A percentile compares a stretch with the other conserved stretches of the same genome.
phyloP scores from a whole-genome alignment of 2,329 filamentous ascomycete genomes.

The Colletotrichum eremochloae region DNA sequence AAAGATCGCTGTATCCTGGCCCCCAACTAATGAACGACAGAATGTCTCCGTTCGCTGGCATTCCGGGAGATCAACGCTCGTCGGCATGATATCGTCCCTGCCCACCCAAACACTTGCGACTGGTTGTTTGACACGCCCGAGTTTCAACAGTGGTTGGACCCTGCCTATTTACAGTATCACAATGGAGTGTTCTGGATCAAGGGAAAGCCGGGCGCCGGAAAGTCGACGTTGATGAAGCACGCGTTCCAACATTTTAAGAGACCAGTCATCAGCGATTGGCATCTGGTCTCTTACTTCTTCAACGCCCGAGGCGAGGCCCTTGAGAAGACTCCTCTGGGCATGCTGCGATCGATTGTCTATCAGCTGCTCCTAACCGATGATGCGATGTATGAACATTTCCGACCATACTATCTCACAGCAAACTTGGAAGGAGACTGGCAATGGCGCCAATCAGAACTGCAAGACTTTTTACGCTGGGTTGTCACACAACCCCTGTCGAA shows the following conservation, averaged over 20 bases:
- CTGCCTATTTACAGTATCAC: neutral
- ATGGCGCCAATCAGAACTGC: neutral
- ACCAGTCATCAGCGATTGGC: neutral
- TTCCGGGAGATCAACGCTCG: neutral
- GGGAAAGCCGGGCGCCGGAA: neutral
- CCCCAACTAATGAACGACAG: neutral
- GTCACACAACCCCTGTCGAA: neutral
- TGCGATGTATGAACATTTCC: neutral
- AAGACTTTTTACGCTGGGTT: neutral
- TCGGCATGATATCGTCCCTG: neutral
- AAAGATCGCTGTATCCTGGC: too few species aligned
- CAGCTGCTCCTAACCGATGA: neutral
- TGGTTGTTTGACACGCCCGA: neutral
- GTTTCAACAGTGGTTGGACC: neutral
- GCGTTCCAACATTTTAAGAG: neutral
- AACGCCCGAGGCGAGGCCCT: neutral
- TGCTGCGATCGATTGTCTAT: neutral
- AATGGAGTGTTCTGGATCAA: neutral
- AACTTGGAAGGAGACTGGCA: neutral
- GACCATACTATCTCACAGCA: neutral
- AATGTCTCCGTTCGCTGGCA: neutral
- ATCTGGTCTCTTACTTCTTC: neutral
- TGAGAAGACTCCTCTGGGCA: neutral
- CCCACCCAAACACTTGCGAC: neutral
- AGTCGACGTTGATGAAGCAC: neutral